phyloP scores from a whole-genome alignment of 306 rosid genomes.

The Acacia confusa region DNA sequence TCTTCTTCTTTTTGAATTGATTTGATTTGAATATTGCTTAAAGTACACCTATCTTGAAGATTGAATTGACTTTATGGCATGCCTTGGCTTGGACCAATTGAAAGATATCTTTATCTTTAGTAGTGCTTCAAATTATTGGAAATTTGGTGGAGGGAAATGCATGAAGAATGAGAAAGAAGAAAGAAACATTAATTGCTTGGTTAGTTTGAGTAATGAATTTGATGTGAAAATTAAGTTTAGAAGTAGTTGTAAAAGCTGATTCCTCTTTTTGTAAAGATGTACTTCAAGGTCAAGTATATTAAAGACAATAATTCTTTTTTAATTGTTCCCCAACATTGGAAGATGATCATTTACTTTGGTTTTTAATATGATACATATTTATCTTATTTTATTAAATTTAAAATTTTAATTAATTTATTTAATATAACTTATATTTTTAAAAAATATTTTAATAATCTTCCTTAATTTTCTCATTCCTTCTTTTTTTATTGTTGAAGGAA shows the following conservation, averaged over 20 bases:
- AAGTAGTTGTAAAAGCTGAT: not conserved
- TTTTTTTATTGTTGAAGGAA: no score
- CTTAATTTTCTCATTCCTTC: no score
- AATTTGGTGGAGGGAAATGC: not conserved
- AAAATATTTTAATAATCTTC: no score
- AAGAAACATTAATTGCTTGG: not conserved
- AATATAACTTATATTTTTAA: no score
- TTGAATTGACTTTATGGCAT: not conserved
- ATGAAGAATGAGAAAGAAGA: not conserved
- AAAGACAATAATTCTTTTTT: not conserved
- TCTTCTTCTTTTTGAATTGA: not conserved
- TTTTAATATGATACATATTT: no score
- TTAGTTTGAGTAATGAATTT: not conserved
- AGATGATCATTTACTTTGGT: not conserved
- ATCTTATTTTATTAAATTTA: no score
- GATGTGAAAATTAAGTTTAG: not conserved
- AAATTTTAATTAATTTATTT: no score
- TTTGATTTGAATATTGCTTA: conserved; percentile 38
- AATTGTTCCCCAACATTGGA: not conserved
- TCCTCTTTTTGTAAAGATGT: not conserved
- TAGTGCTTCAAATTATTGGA: not conserved
- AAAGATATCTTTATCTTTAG: not conserved
- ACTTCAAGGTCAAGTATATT: not conserved
- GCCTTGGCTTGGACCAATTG: conserved; percentile 13
- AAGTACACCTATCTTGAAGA: conserved; percentile 29